These are phyloP conservation scores for Diaporthe citrichinensis DNA, from an alignment of 2,329 filamentous ascomycete species.

Conservation along the genomic window DNA sequence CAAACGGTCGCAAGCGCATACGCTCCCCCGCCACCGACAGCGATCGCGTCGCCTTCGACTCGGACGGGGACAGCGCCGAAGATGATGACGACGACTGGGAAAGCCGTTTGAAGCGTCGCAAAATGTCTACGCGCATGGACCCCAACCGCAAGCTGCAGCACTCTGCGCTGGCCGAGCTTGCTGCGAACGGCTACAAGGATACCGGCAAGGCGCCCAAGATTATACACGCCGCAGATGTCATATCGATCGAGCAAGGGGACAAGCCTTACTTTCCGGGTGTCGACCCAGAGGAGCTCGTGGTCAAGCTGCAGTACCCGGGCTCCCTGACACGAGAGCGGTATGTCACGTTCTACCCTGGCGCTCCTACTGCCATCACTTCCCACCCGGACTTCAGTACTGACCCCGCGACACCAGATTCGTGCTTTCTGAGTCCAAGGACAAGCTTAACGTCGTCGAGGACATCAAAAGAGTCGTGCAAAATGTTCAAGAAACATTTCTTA, in stretches of 20 bases:
- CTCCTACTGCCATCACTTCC: not conserved
- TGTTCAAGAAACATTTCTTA: conserved; percentile 83
- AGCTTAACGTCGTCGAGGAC: conserved; percentile 82
- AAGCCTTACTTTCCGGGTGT: conserved; percentile 63
- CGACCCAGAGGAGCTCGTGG: conserved; percentile 66
- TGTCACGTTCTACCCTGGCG: conserved; percentile 18
- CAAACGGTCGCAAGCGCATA: conserved; percentile 38
- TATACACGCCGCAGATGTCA: conserved; percentile 72
- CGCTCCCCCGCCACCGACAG: conserved; percentile 61
- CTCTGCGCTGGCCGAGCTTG: conserved; percentile 46
- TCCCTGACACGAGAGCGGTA: conserved; percentile 51
- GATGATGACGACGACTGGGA: conserved; percentile 68
- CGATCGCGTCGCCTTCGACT: conserved; percentile 62
- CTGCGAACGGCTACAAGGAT: conserved; percentile 28
- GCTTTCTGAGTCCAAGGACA: conserved; percentile 83
- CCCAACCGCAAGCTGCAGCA: conserved; percentile 63
- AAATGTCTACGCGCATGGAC: conserved; percentile 56
- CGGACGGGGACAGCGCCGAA: conserved; percentile 64
- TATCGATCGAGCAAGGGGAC: conserved; percentile 65
- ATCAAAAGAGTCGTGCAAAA: conserved; percentile 79
- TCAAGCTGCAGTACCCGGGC: conserved; percentile 89
- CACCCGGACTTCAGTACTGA: conserved; percentile 11
- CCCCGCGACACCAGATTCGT: conserved; percentile 69
- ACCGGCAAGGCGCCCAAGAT: conserved; percentile 62
- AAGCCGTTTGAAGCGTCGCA: conserved; percentile 63